Base-by-base conservation (phyloP, 1,284 basidiomycete species). In the Calocybe gambosa region DNA sequence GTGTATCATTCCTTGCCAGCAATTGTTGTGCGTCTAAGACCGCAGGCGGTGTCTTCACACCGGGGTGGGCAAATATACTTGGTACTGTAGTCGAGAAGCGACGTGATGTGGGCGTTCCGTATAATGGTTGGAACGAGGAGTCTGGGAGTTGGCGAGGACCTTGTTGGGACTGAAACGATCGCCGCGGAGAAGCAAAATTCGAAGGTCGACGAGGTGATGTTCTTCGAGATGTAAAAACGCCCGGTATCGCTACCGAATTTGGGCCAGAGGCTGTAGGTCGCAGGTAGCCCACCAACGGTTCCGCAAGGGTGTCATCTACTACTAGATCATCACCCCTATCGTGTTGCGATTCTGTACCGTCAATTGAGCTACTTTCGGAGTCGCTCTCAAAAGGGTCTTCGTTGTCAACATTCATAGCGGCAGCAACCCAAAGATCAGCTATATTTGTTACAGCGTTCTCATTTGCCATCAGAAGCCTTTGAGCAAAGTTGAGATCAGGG, bases 351-450 rank as follows among this genome's bases (percentile, higher is more conserved):
- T 56, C 64, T 29, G 58, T 55, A 16, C 65, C 69, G 18, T 58
- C 62, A 4, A 70, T 68, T 31, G 67, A 66, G 18, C 63, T 71
- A 43, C 61, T 58, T 37, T 78, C 75, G 12, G 65, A 65, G 48
- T 82, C 78, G 34, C 73, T 71, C 56, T 81, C 80, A 53, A 85
- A 85, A 2, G 80, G 77, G 51, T 88, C 80, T 52, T 89, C 86
- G 55, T 89, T 88, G 56, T 93, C 92, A 7, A 82, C 88, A 50
- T 90, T 91, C 69, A 93, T 90, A 2, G 93, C 93, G 18, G 91
- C 85, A 8, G 92, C 91, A 49, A 95, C 88, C 92, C 93, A 95
- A 12, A 95, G 70, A 66, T 94, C 92, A 3, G 89, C 86, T 54
- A 95, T 87, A 52, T 85, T 87, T 42, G 87, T 90, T 5, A 93